phyloP scores from a whole-genome alignment of 78 protist species.

The Tieghemostelium lacteum region DNA sequence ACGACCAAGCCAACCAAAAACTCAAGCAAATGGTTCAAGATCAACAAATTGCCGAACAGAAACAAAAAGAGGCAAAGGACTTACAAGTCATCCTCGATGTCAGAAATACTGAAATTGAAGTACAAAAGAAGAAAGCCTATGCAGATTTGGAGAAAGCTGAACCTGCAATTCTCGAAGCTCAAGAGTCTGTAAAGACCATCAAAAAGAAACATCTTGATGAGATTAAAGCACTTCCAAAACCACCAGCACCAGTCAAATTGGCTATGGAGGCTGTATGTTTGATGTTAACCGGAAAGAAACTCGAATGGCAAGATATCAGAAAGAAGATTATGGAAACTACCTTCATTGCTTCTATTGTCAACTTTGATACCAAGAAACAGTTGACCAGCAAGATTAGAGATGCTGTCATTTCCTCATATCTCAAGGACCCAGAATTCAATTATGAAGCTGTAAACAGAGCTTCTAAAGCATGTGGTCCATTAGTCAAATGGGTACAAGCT shows the following conservation, averaged over 20 bases:
- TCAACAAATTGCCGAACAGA: conserved; percentile 85
- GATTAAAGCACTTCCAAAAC: conserved; percentile 87
- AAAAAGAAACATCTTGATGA: conserved; percentile 89
- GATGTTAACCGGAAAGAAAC: conserved; percentile 82
- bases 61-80: conserved; percentile 72
- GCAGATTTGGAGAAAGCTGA: conserved; percentile 89
- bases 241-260: conserved; percentile 89
- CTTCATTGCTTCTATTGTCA: conserved; percentile 88
- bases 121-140: conserved; percentile 74
- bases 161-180: conserved; percentile 92
- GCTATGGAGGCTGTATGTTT: conserved; percentile 90
- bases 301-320: conserved; percentile 93
- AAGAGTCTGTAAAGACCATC: conserved; percentile 87
- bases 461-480: conserved; percentile 96
- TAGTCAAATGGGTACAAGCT: conserved; percentile 94
- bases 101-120: conserved; percentile 66
- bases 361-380: conserved; percentile 86
- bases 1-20: conserved; percentile 89
- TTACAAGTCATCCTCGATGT: conserved; percentile 66
- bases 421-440: conserved; percentile 82
- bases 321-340: conserved; percentile 73
- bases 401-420: conserved; percentile 67
- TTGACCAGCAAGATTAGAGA: conserved; percentile 41
- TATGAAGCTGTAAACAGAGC: conserved; percentile 88
- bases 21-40: conserved; percentile 89